Percentiles rank a stretch among this genome's conserved stretches.
Evolutionary conservation across 129 eudicot species (phyloP).

Genomic region (Dittrichia graveolens): DNA sequence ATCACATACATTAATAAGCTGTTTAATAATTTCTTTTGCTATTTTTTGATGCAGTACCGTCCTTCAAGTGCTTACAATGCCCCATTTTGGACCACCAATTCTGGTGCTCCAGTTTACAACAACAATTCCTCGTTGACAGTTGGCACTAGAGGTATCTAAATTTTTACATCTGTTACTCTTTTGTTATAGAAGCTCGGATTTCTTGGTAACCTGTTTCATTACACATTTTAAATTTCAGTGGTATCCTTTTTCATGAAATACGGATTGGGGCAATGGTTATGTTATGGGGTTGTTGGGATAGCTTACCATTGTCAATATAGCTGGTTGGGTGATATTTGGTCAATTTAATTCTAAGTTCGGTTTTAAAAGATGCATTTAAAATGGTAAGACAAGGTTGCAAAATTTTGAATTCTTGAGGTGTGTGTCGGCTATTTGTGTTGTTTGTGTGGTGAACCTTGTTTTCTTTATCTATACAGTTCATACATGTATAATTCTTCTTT

Average conservation of each 20-base stretch:
- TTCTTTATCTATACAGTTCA: too few species aligned
- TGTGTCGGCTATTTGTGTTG: too few species aligned
- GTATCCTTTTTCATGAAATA: not conserved
- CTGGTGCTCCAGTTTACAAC: conserved; percentile 83
- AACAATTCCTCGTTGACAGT: conserved; percentile 67
- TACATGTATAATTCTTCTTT: too few species aligned
- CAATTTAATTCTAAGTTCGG: too few species aligned
- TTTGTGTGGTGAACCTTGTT: too few species aligned
- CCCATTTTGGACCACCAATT: conserved; percentile 69
- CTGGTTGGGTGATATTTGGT: too few species aligned
- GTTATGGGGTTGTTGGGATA: too few species aligned
- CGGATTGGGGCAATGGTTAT: too few species aligned
- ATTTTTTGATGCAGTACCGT: conserved; percentile 58
- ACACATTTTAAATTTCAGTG: not conserved
- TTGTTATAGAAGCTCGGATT: conserved; percentile 9
- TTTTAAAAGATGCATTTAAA: too few species aligned
- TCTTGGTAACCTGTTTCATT: not conserved
- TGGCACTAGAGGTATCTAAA: conserved; percentile 61
- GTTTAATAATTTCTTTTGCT: conserved; percentile 11
- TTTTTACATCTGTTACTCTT: conserved; percentile 1
- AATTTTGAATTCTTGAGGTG: too few species aligned
- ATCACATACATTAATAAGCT: not conserved
- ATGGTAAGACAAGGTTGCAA: too few species aligned
- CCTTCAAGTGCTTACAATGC: conserved; percentile 74
- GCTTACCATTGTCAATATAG: too few species aligned